Evolutionary conservation across 495 filamentous ascomycete genomes (phyloP), one percentile per base, ranked within the genome.

Genomic region (Daldinia vernicosa): DNA sequence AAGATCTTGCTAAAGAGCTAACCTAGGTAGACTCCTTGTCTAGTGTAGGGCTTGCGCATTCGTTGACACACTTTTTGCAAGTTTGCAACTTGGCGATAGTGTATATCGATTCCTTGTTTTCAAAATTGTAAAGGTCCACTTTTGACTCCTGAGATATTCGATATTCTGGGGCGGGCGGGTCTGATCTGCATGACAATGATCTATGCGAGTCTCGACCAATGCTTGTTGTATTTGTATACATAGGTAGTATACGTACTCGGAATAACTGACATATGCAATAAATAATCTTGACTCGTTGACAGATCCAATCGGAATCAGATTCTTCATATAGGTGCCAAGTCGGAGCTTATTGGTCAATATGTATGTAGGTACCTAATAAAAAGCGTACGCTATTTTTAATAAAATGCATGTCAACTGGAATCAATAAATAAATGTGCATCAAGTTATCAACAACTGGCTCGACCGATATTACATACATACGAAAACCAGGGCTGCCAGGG

Each of bases 131-230:
- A 27, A 30, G 15, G 67, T 19, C 37, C 67, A 70, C 67, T 70
- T 65, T 65, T 54, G 67, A 58, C 45, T 59, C 45, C 55, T 57
- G 53, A 69, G 59, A 60, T 61, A 52, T 51, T 67, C 12, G 59
- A 60, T 61, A 52, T 51, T 67, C 12, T 35, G 17, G 47, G 57
- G 50, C 52, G 14, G 11, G 8, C 24, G 12, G 37, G 43, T 17
- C 53, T 27, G 28, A 40, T 15, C 24, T 47, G 37, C 50, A 27
- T 27, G 5, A 7, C 12, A 53, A 30, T 30, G 15, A 53, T 15
- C 26, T 53, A 15, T 15, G 47, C 17, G n/a, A n/a, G n/a, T n/a
- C n/a, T n/a, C n/a, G n/a, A n/a, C n/a, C n/a, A n/a, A n/a, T n/a
- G n/a, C n/a, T n/a, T n/a, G n/a, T n/a, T n/a, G n/a, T n/a, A n/a